These are phyloP conservation scores for Fusarium begoniae DNA, from an alignment of 2,329 filamentous ascomycete genomes.

Conservation along the genomic window DNA sequence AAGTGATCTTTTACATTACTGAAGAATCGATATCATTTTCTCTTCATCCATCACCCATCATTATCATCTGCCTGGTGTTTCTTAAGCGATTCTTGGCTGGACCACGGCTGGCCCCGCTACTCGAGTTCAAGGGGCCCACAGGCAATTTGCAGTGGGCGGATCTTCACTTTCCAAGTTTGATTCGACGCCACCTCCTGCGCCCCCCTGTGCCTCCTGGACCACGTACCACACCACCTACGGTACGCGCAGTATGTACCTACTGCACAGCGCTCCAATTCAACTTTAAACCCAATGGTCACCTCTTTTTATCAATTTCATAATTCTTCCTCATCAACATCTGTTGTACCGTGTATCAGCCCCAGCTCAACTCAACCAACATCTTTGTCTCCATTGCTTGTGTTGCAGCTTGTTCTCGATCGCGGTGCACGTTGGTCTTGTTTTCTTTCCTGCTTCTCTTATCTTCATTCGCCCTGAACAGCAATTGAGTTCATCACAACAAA, in stretches of 20 bases:
- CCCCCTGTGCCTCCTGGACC: slow-evolving; percentile 37
- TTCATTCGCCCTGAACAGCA: slow-evolving; percentile 4
- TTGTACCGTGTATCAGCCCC: slow-evolving; percentile 17
- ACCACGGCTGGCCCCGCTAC: slow-evolving; percentile 30
- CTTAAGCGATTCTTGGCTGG: slow-evolving; percentile 22
- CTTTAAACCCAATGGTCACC: slow-evolving; percentile 30
- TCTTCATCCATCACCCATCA: neutral
- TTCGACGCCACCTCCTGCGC: slow-evolving; percentile 44
- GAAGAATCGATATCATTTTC: neutral
- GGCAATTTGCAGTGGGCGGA: slow-evolving; percentile 43
- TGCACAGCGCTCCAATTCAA: slow-evolving; percentile 17
- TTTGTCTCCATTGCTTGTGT: slow-evolving; percentile 19
- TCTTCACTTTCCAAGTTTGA: slow-evolving; percentile 41
- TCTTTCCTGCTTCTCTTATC: neutral
- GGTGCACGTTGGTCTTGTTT: slow-evolving; percentile 15
- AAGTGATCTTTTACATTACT: slow-evolving; percentile 2
- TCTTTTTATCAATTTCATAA: slow-evolving; percentile 27
- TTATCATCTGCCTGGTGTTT: slow-evolving; percentile 12
- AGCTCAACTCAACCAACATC: slow-evolving; percentile 15
- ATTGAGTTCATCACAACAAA: neutral
- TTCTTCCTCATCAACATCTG: slow-evolving; percentile 32
- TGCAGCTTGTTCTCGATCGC: slow-evolving; percentile 8
- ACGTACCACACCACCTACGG: slow-evolving; percentile 21
- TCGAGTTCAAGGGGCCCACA: slow-evolving; percentile 31
- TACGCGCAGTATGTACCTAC: neutral